Conservation (phyloP, 306 rosid genomes). For the Dryas drummondii region DNA sequence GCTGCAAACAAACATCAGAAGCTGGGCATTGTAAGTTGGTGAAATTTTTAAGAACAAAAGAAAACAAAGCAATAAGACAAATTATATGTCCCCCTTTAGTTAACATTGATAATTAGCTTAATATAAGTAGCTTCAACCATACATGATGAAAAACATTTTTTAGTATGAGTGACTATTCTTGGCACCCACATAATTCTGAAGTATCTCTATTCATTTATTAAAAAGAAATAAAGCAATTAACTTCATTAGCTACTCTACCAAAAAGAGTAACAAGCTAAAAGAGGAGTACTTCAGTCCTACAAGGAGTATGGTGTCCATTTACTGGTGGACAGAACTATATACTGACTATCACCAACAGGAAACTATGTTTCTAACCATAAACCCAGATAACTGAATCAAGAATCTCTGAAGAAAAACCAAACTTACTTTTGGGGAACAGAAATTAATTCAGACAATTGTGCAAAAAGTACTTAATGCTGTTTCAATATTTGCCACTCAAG, state of each 20-base stretch:
- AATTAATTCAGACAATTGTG: background rate
- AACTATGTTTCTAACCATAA: background rate
- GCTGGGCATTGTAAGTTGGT: constrained; percentile 4
- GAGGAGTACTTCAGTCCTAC: background rate
- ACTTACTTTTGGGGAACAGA: background rate
- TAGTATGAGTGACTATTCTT: background rate
- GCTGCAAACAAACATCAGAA: constrained; percentile 40
- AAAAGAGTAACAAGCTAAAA: background rate
- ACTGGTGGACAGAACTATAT: background rate
- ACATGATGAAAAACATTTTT: background rate
- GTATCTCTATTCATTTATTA: background rate
- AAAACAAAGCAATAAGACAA: background rate
- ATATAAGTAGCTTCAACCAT: background rate
- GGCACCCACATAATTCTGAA: background rate
- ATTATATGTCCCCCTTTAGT: background rate
- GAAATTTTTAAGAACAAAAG: background rate
- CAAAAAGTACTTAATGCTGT: background rate
- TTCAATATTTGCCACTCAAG: background rate
- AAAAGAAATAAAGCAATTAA: background rate
- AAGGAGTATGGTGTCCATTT: background rate
- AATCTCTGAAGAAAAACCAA: background rate
- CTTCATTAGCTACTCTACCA: background rate
- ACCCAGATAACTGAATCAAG: background rate
- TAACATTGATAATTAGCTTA: background rate
- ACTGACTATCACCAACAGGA: background rate